Base-by-base conservation (phyloP, 169 alveolate genomes). In the Plasmodium gallinaceum region DNA sequence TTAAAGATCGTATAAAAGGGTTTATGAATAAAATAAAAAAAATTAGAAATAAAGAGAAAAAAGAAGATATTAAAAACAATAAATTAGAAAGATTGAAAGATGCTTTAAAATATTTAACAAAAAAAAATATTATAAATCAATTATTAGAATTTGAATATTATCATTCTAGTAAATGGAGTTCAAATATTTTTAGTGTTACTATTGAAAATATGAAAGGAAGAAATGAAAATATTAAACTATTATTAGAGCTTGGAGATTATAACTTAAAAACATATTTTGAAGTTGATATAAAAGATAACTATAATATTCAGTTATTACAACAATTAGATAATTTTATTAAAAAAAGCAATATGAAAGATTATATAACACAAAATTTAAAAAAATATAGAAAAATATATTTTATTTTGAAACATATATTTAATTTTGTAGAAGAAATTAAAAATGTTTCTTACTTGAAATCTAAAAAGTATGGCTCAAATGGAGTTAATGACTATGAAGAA, bases 71-170 rank as follows among this genome's bases (percentile, higher is more conserved):
- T 42, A 2, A 26, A 61, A 58, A 83, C 7, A 74, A 52, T 4
- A 66, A 32, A 18, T 45, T 69, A 20, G 86, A 62, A 54, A 70
- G 26, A 54, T 42, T 83, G 8, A 51, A 37, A 20, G 72, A 83
- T 86, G 68, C 71, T 20, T 52, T 86, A 65, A 86, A 69, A 86
- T 61, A 69, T 42, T 46, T 86, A 60, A 70, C 66, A 14, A 51
- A 69, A n/a, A 69, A 71, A 71, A 71, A 86, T 18, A 60, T 86
- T 57, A 86, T 86, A 43, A 86, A 86, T 51, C 54, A 86, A 46
- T 51, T 86, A 16, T 37, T 86, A 42, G 92, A 86, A 60, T 86
- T 70, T 86, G 92, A 86, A 71, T 86, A 86, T 86, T 86, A 51
- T 24, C 92, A 86, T 52, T 86, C 92, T 18, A 57, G 4, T 39